phyloP scores from a whole-genome alignment of 192 early-diverging fungal species.

The Tieghemiomyces parasiticus region DNA sequence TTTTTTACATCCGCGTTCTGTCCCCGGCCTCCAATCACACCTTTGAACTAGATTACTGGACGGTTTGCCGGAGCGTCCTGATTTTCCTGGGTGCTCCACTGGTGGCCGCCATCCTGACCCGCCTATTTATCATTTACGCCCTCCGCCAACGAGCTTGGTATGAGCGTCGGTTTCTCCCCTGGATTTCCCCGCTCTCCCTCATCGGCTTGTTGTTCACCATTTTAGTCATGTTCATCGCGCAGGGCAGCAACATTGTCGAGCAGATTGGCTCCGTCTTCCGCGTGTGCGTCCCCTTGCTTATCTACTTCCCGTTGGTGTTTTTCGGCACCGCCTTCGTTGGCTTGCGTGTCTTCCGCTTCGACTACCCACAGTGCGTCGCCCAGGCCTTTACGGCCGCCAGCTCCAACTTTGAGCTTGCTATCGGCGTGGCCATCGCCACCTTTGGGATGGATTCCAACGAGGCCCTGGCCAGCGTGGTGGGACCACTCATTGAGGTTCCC shows the following conservation, averaged over 20 bases:
- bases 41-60: constrained; percentile 36
- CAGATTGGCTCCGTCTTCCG: constrained; percentile 44
- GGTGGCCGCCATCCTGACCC: constrained; percentile 37
- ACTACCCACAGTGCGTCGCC: constrained; percentile 31
- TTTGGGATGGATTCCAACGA: constrained; percentile 49
- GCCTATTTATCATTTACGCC: constrained; percentile 18
- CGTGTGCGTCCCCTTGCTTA: constrained; percentile 39
- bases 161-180: constrained; percentile 33
- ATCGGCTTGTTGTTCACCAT: constrained; percentile 51
- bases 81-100: constrained; percentile 56
- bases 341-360: constrained; percentile 18
- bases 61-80: constrained; percentile 32
- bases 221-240: constrained; percentile 50
- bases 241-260: constrained; percentile 39
- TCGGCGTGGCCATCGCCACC: constrained; percentile 47
- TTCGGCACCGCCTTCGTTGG: constrained; percentile 26
- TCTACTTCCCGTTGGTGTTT: constrained; percentile 47
- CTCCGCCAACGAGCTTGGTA: constrained; percentile 31
- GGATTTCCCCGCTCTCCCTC: constrained; percentile 35
- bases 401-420: constrained; percentile 67
- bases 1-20: constrained; percentile 34
- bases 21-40: constrained; percentile 14
- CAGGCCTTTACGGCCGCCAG: constrained; percentile 47
- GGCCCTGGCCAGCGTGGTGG: constrained; percentile 44
- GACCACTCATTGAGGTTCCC: constrained; percentile 59